Evolutionary conservation across 148 eudicot species (phyloP), one percentile per base, ranked within the genome.

Genomic region (Polygonum maritimum): DNA sequence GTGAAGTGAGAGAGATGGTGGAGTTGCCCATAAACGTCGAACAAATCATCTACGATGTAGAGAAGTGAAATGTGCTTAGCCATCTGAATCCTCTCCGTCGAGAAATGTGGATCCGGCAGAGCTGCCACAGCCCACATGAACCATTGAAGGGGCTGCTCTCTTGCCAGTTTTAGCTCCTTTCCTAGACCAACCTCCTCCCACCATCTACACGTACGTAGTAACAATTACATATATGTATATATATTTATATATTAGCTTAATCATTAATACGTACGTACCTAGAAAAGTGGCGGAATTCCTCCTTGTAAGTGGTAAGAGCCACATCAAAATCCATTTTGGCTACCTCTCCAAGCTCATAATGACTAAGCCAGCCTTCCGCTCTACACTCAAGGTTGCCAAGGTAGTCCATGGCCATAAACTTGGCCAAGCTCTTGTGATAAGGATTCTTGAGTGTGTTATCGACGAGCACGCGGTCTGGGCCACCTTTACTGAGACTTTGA

Each of bases 1-100:
- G 88, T 87, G 82, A 89, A 87, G 76, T 76, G 79, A 1, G 76
- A 49, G 45, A 89, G 90, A 16, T 89, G 87, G 36, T 84, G 80
- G 18, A 78, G 77, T 16, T 84, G 62, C 21, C 87, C 92, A 77
- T 78, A 80, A 39, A 77, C 76, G 75, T 89, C 92, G 67, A 74
- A 89, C 7, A 89, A 79, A 41, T 89, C 90, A 60, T 89, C 92
- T 9, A 89, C 76, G 2, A 89, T 84, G 47, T 87, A 79, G 21
- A 84, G 39, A 79, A 89, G 78, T 31, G 90, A 80, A 44, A 89
- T 77, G 22, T 82, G 74, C 76, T 87, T 89, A 22, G 86, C 77
- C 7, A 85, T 76, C 19, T 81, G 84, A 26, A 49, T 15, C 54
- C 54, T 49, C 54, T 49, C 54, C 18, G 13, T 14, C 14, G 54